Evolutionary conservation across 2,329 filamentous ascomycete species (phyloP).

Genomic region (Claviceps sp.): DNA sequence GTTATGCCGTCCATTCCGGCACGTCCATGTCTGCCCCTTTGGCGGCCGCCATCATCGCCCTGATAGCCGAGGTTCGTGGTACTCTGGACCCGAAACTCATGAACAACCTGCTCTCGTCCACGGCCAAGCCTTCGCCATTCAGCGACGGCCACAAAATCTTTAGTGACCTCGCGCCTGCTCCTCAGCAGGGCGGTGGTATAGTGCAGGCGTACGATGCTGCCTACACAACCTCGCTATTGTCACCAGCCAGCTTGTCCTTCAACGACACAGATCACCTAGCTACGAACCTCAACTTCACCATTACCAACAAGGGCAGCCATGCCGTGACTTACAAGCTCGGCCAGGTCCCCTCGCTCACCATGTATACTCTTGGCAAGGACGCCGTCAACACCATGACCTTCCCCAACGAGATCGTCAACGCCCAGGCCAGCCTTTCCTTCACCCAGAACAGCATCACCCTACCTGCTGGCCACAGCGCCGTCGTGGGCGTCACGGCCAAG

Average conservation of each 20-base stretch:
- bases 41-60: constrained; percentile 38
- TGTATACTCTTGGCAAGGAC: constrained; percentile 31
- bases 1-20: constrained; percentile 39
- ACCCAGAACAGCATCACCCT: constrained; percentile 30
- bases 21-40: constrained; percentile 48
- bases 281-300: constrained; percentile 34
- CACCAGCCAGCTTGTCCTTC: constrained; percentile 43
- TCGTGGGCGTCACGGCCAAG: constrained; percentile 31
- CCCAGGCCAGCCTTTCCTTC: constrained; percentile 29
- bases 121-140: constrained; percentile 32
- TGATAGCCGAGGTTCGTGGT: constrained; percentile 35
- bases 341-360: constrained; percentile 35
- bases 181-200: constrained; percentile 46
- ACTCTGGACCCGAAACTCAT: constrained; percentile 34
- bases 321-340: constrained; percentile 37
- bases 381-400: constrained; percentile 25
- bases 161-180: constrained; percentile 35
- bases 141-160: constrained; percentile 25
- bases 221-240: constrained; percentile 36
- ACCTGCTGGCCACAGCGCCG: constrained; percentile 25
- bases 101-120: constrained; percentile 35
- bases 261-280: constrained; percentile 48
- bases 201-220: constrained; percentile 47
- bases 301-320: constrained; percentile 38
- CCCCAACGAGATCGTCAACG: constrained; percentile 28